Percentiles rank a stretch among this genome's conserved stretches.
Evolutionary conservation across 2,329 filamentous ascomycete species (phyloP).

Genomic region (Trichothecium roseum): DNA sequence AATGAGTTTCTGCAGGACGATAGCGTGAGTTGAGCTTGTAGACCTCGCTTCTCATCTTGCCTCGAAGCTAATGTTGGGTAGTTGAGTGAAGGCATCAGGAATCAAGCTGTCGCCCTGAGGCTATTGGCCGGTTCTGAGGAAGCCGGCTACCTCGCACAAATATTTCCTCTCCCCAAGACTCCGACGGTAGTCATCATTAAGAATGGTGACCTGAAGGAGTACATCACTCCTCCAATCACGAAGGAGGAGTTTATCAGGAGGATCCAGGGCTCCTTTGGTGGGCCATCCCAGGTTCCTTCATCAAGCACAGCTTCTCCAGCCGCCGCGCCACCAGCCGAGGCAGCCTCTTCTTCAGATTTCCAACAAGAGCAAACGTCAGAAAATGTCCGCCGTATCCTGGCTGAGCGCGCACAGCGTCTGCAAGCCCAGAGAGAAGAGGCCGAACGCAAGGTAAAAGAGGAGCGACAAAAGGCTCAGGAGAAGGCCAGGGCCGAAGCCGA

Average conservation of each 20-base stretch:
- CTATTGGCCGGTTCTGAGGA: constrained; percentile 66
- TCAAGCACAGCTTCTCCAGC: constrained; percentile 7
- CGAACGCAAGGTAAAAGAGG: constrained; percentile 38
- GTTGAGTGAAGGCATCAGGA: constrained; percentile 45
- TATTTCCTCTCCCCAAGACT: constrained; percentile 70
- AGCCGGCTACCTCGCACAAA: constrained; percentile 69
- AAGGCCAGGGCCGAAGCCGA: constrained; percentile 32
- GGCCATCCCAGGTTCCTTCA: constrained; percentile 8
- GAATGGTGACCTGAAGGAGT: constrained; percentile 69
- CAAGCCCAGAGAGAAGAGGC: constrained; percentile 29
- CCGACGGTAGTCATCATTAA: constrained; percentile 74
- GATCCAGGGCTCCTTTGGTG: constrained; percentile 21
- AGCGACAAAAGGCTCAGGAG: constrained; percentile 34
- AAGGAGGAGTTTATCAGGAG: constrained; percentile 55
- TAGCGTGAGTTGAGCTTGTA: constrained; percentile 38
- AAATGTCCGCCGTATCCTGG: constrained; percentile 27
- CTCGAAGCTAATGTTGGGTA: constrained; percentile 18
- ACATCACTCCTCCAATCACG: constrained; percentile 53
- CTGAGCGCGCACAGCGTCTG: constrained; percentile 38
- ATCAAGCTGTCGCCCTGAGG: constrained; percentile 59
- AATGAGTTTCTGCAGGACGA: constrained; percentile 51
- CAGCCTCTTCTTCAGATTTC: constrained; percentile 9
- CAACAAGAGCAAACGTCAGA: constrained; percentile 18
- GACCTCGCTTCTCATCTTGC: neutral
- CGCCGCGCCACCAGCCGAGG: constrained; percentile 6